Base-by-base conservation (phyloP, 805 yeast genomes). In the Metschnikowia kunwiensis region DNA sequence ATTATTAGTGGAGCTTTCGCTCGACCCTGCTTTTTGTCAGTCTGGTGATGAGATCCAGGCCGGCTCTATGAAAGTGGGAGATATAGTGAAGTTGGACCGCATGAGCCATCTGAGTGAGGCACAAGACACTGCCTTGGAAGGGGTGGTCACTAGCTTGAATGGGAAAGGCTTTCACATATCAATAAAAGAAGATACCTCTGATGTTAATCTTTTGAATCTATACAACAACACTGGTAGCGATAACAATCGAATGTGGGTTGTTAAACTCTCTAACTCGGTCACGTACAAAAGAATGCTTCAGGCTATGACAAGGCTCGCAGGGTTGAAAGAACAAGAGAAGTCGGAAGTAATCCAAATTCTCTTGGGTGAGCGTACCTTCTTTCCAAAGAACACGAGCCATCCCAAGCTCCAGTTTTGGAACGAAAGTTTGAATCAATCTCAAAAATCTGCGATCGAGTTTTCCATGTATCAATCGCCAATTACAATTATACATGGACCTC, bases 261-360 rank as follows among this genome's bases (percentile, higher is more conserved):
- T 78, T 10, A 77, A 82, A 50, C 58, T 82, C 20, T 69, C 77
- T 21, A 83, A 85, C 57, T 80, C 84, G 11, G 67, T 82, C 17
- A 82, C 93, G 0, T 81, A 82, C 54, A 80, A 80, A 50, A 57
- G 94, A 44, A 86, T 88, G 95, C 77, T 78, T 36, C 77, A 82
- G 9, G 78, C 93, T 1, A 67, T 87, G 78, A 70, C 80, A 20
- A 82, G 80, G 47, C 61, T 87, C 21, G 61, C 65, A 8, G 85
- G 78, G 40, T 45, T 79, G 34, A 60, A 63, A 7, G 48, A 61
- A 2, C 46, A 65, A 0, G 44, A 57, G n/a, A 55, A 51, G 29
- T 51, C 49, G 31, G 51, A 55, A 9, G 46, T 68, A 33, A 61
- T 74, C 14, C 74, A 68, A 42, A 55, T 74, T 17, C 61, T 77